Percentiles rank a stretch among this genome's conserved stretches.
Evolutionary conservation across 176 grass and related monocot species (phyloP).

Genomic region (Urochloa ruziziensis): DNA sequence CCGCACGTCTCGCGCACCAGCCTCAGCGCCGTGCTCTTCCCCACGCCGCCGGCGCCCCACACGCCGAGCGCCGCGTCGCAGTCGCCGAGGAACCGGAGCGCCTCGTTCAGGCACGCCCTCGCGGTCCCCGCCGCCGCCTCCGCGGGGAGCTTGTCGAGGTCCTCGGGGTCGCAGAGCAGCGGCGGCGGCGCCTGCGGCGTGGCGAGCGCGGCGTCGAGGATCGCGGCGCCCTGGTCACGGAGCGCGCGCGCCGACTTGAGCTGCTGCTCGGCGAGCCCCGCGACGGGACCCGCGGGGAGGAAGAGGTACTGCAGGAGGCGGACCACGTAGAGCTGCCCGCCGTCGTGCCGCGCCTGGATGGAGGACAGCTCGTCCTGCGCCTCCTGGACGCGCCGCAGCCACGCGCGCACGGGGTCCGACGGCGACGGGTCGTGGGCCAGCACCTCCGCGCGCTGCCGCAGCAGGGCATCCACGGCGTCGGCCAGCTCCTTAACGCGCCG

Average conservation of each 20-base stretch:
- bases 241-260: slow-evolving; percentile 42
- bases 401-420: slow-evolving; percentile 42
- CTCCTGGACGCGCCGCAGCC: slow-evolving; percentile 49
- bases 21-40: slow-evolving; percentile 51
- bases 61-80: slow-evolving; percentile 43
- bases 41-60: slow-evolving; percentile 57
- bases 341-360: slow-evolving; percentile 43
- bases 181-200: slow-evolving; percentile 43
- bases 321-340: slow-evolving; percentile 43
- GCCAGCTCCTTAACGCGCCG: slow-evolving; percentile 46
- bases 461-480: slow-evolving; percentile 36
- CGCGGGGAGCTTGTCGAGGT: slow-evolving; percentile 28
- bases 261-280: slow-evolving; percentile 33
- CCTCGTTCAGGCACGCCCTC: slow-evolving; percentile 31
- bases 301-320: slow-evolving; percentile 49
- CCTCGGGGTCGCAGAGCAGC: slow-evolving; percentile 39
- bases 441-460: slow-evolving; percentile 34
- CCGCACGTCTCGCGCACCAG: slow-evolving; percentile 48
- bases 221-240: slow-evolving; percentile 33
- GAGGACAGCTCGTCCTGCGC: slow-evolving; percentile 47
- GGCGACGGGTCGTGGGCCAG: slow-evolving; percentile 18
- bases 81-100: slow-evolving; percentile 56
- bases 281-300: slow-evolving; percentile 36
- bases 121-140: not conserved
- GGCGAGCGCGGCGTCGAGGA: slow-evolving; percentile 39